phyloP scores from a whole-genome alignment of 2,329 filamentous ascomycete genomes.

The Trichoderma brevicompactum region DNA sequence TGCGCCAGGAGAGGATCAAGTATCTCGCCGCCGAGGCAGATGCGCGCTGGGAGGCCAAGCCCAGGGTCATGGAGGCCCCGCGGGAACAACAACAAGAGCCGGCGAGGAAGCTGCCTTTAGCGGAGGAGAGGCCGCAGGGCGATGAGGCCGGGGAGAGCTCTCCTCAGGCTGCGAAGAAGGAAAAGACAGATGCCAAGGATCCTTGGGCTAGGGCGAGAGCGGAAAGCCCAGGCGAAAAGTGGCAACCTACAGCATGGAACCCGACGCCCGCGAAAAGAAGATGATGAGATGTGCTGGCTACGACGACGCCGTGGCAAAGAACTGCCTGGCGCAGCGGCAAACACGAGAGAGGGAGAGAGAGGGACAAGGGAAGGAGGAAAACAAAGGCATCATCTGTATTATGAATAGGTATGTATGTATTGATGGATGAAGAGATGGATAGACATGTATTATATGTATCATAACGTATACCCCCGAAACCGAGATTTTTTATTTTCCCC shows the following conservation, averaged over 20 bases:
- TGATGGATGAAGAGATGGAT: not conserved
- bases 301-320: not conserved
- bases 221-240: conserved; percentile 62
- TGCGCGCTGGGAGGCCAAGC: conserved; percentile 65
- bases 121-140: not conserved
- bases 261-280: conserved; percentile 48
- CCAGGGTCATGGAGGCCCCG: conserved; percentile 51
- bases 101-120: conserved; percentile 8
- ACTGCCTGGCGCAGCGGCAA: not conserved
- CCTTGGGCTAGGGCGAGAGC: conserved; percentile 61
- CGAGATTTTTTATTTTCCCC: not conserved
- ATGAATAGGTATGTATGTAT: conserved; percentile 5
- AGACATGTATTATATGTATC: conserved; percentile 28
- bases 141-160: not conserved
- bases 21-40: conserved; percentile 64
- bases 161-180: not conserved
- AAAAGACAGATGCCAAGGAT: conserved; percentile 43
- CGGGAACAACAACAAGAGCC: conserved; percentile 28
- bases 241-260: conserved; percentile 68
- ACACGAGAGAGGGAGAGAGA: not conserved
- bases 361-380: not conserved
- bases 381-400: not conserved
- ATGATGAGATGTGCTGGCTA: not conserved
- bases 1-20: conserved; percentile 58
- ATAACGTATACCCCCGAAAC: conserved; percentile 30